These are phyloP conservation scores for Leishmania braziliensis DNA, from an alignment of 208 protist species.

Conservation along the genomic window DNA sequence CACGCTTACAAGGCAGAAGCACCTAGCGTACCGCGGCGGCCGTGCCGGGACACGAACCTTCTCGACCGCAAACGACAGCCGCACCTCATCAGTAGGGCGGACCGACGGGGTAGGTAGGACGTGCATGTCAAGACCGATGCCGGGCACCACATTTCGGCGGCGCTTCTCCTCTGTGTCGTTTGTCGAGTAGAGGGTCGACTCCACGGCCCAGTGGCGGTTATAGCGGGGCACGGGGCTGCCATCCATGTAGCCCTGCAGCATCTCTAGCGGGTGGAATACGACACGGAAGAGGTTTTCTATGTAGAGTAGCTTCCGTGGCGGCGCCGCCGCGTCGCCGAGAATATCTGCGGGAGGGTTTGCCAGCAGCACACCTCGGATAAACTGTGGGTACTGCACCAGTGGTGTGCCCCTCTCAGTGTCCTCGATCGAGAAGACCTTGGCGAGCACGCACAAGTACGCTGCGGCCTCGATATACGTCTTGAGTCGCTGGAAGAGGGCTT, in stretches of 20 bases:
- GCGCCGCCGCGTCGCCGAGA: neutral
- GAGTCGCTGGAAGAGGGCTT: slow-evolving; percentile 44
- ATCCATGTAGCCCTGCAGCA: slow-evolving; percentile 34
- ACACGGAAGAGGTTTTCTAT: slow-evolving; percentile 49
- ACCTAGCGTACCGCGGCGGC: slow-evolving; percentile 37
- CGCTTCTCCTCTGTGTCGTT: slow-evolving; percentile 62
- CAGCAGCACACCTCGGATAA: slow-evolving; percentile 51
- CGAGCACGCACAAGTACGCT: slow-evolving; percentile 59
- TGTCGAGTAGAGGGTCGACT: slow-evolving; percentile 56
- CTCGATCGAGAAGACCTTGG: slow-evolving; percentile 38
- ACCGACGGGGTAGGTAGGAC: slow-evolving; percentile 17
- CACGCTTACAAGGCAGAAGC: slow-evolving; percentile 80
- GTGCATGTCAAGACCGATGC: slow-evolving; percentile 25
- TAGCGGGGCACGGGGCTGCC: slow-evolving; percentile 35
- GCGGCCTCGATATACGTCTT: slow-evolving; percentile 67
- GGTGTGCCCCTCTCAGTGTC: slow-evolving; percentile 17
- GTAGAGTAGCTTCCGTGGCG: slow-evolving; percentile 37
- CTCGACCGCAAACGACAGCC: slow-evolving; percentile 35
- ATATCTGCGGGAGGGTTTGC: slow-evolving; percentile 11
- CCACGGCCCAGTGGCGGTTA: slow-evolving; percentile 32
- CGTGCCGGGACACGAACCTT: slow-evolving; percentile 55
- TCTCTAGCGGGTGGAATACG: slow-evolving; percentile 33
- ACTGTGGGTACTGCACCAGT: slow-evolving; percentile 56
- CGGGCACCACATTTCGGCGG: slow-evolving; percentile 57
- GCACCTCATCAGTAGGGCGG: slow-evolving; percentile 16